Percentiles rank a stretch among this genome's conserved stretches.
Conservation (phyloP, 176 grass and related monocot genomes). For the Rhynchospora tenuis region DNA sequence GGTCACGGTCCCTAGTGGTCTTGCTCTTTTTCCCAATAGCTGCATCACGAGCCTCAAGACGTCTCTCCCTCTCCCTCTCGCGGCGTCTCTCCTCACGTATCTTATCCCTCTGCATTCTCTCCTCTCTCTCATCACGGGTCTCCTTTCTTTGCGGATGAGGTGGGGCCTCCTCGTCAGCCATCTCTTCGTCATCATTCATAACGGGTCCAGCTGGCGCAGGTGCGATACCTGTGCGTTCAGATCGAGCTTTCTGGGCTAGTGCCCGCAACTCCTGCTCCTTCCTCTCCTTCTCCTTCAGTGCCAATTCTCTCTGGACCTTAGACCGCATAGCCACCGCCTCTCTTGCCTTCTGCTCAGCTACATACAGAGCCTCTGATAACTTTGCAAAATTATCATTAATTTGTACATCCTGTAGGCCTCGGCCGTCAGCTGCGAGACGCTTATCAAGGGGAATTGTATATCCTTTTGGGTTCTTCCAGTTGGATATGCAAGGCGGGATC, state of each 20-base stretch:
- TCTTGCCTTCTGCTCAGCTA: slow-evolving; percentile 95
- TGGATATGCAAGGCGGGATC: slow-evolving; percentile 98
- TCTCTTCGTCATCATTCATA: slow-evolving; percentile 40
- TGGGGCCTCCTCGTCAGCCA: slow-evolving; percentile 39
- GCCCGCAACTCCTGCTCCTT: slow-evolving; percentile 95
- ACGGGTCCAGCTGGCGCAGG: slow-evolving; percentile 34
- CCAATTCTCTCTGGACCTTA: slow-evolving; percentile 85
- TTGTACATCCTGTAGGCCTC: slow-evolving; percentile 92
- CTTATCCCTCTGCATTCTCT: slow-evolving; percentile 79
- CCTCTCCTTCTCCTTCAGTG: slow-evolving; percentile 88
- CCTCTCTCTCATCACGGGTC: slow-evolving; percentile 71
- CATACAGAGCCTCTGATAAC: slow-evolving; percentile 86
- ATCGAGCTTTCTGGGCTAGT: slow-evolving; percentile 81
- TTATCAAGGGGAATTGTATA: slow-evolving; percentile 97
- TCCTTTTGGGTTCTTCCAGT: slow-evolving; percentile 99
- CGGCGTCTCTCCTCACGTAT: slow-evolving; percentile 78
- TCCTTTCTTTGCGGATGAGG: slow-evolving; percentile 63
- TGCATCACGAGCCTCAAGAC: slow-evolving; percentile 75
- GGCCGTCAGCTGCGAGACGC: slow-evolving; percentile 81
- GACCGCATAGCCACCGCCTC: slow-evolving; percentile 93
- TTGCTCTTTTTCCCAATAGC: slow-evolving; percentile 93
- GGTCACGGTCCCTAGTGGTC: slow-evolving; percentile 76
- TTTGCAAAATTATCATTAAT: slow-evolving; percentile 98
- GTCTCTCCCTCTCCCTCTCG: slow-evolving; percentile 89
- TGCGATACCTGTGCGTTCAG: slow-evolving; percentile 80